Evolutionary conservation across 305 asterid species (phyloP), one percentile per base, ranked within the genome.

Genomic region (Fraxinus velutina): DNA sequence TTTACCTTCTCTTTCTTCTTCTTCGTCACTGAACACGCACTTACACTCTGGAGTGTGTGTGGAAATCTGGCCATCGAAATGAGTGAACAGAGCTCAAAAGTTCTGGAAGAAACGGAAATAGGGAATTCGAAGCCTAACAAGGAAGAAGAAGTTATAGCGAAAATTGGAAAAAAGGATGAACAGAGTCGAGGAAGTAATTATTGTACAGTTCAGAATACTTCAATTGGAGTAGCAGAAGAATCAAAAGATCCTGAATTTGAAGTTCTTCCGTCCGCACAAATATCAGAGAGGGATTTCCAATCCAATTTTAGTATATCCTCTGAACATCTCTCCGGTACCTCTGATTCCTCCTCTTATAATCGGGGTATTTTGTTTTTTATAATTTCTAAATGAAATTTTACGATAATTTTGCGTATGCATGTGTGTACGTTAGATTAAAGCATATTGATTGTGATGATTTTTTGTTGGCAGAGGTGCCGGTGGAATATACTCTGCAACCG

Each of bases 401-500:
- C 6, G 24, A 12, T 36, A 62, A 15, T 52, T 52, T 52, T 73
- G 37, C 21, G 74, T 80, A 71, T 78, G 80, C 82, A 74, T 80
- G 33, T 64, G 66, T 78, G 42, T 76, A 39, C 9, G 50, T 3
- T 36, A 29, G 32, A 44, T 57, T 17, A 66, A 79, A 68, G 22
- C 75, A 34, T 66, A 47, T 39, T 52, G 78, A 80, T 86, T 76
- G 71, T 81, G 84, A 71, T 76, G 36, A 75, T 34, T 82, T 77
- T 76, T 47, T 36, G 39, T 17, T 78, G 66, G 83, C 93, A 92
- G 98, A 90, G 87, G 94, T 91, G 83, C 96, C 94, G 0, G 91
- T 88, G 79, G 90, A 90, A 73, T 89, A 85, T 88, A 81, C 88
- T 55, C 79, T 87, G 84, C 89, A 87, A 76, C 86, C 93, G 36